Base-by-base conservation (phyloP, 192 early-diverging fungal genomes). In the Umbelopsis sp. region DNA sequence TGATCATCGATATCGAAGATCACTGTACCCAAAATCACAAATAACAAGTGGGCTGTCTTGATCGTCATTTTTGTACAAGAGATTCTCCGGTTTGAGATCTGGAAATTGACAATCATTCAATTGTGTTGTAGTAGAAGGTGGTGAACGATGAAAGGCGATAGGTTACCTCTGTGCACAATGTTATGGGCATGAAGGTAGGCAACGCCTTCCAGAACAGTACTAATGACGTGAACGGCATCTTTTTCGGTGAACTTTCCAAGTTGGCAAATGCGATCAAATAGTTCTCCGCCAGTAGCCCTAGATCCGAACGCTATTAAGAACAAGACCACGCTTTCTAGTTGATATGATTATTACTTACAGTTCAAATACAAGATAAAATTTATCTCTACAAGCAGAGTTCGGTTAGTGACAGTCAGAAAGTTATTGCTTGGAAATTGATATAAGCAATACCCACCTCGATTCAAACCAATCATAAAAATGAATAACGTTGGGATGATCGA, bases 401-500 rank as follows among this genome's bases (percentile, higher is more conserved):
- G 15, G 22, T 37, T n/a, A 61, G 27, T 30, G 2, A 2, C 7
- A 18, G 12, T 61, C 11, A 37, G 12, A 37, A 22, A 37, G 21
- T 64, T 3, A 21, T 11, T n/a, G 30, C 11, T 27, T 10, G 46
- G 9, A 51, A 1, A 13, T 18, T 30, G 66, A 46, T 71, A 73
- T 77, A 77, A 37, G 52, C 67, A 27, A 35, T 27, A 68, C 41
- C 2, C 73, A 80, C 78, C 78, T 53, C 9, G 78, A 80, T 55
- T 81, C 85, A 74, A 74, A 93, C 87, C 82, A 93, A 78, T 94
- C 92, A 78, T 88, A 84, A 71, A 94, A 89, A 27, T 92, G 89
- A 66, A 96, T 93, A 49, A 98, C 91, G 86, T 97, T 91, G 25
- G 89, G 90, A 84, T 97, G 95, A 70, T 91, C 85, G 46, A 98